phyloP scores from a whole-genome alignment of 2,329 filamentous ascomycete species.

The Ophiostoma quercus region DNA sequence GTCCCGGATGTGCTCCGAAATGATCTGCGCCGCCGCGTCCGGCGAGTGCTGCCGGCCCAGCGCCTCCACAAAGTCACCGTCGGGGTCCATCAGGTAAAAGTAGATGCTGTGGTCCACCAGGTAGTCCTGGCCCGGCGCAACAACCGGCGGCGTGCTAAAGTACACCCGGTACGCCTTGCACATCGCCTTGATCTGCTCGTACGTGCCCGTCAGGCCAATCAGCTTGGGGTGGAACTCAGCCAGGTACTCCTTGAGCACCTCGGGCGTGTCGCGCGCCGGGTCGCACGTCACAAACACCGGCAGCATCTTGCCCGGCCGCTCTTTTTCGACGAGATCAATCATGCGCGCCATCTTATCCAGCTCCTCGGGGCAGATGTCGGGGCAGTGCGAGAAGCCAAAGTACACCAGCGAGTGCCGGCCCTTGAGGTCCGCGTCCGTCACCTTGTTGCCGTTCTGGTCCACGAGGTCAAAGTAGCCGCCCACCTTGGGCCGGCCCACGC shows the following conservation, averaged over 20 bases:
- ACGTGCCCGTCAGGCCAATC: constrained; percentile 84
- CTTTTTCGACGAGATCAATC: constrained; percentile 65
- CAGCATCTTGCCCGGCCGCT: constrained; percentile 51
- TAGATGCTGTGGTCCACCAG: constrained; percentile 98
- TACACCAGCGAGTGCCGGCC: constrained; percentile 86
- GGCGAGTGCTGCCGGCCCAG: constrained; percentile 92
- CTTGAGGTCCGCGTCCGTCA: constrained; percentile 75
- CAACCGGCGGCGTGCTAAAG: constrained; percentile 84
- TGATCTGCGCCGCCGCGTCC: constrained; percentile 75
- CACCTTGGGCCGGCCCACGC: constrained; percentile 86
- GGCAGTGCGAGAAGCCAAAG: constrained; percentile 97
- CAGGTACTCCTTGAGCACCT: constrained; percentile 79
- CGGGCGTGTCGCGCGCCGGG: constrained; percentile 81
- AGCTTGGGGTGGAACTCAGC: constrained; percentile 84
- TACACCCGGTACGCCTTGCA: constrained; percentile 97
- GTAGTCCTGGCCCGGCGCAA: constrained; percentile 92
- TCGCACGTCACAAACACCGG: constrained; percentile 96
- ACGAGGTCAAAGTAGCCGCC: constrained; percentile 78
- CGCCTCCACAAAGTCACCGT: constrained; percentile 96
- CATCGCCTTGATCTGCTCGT: constrained; percentile 86
- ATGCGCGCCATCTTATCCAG: constrained; percentile 99
- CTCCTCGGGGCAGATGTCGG: constrained; percentile 97
- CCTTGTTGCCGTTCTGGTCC: constrained; percentile 73
- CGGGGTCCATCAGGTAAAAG: constrained; percentile 98
- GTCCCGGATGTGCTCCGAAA: constrained; percentile 75